Percentiles rank a stretch among this genome's conserved stretches.
Evolutionary conservation across 1,284 basidiomycete genomes (phyloP).

Genomic region (Sporisorium reilianum): DNA sequence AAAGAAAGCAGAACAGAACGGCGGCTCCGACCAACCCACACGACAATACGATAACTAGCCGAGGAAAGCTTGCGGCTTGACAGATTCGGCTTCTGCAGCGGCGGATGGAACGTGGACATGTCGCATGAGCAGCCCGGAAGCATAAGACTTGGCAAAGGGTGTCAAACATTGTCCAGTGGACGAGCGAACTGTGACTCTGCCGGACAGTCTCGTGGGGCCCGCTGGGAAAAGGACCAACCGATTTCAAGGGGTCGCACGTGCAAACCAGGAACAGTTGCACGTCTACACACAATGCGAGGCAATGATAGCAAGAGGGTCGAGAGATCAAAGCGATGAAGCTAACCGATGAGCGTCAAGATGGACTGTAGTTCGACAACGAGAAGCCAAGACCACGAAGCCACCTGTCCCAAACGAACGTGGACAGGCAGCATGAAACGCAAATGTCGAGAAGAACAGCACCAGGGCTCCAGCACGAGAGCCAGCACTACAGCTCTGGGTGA

Average conservation of each 20-base stretch:
- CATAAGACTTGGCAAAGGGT: too few species aligned
- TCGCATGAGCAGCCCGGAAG: background rate
- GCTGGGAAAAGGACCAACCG: too few species aligned
- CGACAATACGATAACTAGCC: too few species aligned
- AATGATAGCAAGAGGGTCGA: background rate
- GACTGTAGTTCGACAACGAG: too few species aligned
- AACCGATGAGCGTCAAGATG: background rate
- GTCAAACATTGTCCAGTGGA: too few species aligned
- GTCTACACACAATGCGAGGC: background rate
- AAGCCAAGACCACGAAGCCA: background rate
- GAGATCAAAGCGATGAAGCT: background rate
- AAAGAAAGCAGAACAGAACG: too few species aligned
- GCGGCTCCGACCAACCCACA: too few species aligned
- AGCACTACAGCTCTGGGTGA: too few species aligned
- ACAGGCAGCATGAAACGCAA: slow-evolving; percentile 3
- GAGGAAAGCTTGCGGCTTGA: background rate
- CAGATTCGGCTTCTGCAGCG: background rate
- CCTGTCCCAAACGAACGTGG: background rate
- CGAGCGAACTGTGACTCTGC: too few species aligned
- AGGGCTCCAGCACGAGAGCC: too few species aligned
- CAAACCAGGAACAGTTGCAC: slow-evolving; percentile 1
- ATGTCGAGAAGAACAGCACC: background rate
- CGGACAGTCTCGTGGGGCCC: too few species aligned
- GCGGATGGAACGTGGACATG: background rate
- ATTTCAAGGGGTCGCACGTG: background rate